These are phyloP conservation scores for Thielaviopsis cerberus DNA, from an alignment of 2,329 filamentous ascomycete species.

Conservation along the genomic window DNA sequence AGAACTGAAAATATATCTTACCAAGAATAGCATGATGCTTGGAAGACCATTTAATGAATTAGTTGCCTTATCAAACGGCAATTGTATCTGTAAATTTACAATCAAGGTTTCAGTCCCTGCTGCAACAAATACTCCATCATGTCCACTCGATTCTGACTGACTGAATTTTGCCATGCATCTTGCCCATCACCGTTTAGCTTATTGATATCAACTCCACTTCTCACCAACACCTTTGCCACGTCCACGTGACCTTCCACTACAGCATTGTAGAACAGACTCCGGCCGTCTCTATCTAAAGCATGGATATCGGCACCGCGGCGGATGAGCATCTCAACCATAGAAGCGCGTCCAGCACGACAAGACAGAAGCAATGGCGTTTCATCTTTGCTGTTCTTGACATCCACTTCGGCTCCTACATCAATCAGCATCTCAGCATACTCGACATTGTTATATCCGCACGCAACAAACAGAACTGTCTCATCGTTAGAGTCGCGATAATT, in stretches of 20 bases:
- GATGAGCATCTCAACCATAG: neutral
- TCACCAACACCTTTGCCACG: neutral
- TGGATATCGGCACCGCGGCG: neutral
- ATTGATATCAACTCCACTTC: neutral
- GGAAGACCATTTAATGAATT: too few species aligned
- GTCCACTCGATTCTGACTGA: neutral
- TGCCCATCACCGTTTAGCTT: neutral
- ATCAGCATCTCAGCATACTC: neutral
- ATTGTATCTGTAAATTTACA: neutral
- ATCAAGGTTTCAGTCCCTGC: neutral
- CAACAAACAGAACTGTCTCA: neutral
- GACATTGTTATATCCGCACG: neutral
- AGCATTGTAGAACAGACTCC: neutral
- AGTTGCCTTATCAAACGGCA: neutral
- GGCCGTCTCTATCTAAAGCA: neutral
- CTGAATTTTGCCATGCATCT: neutral
- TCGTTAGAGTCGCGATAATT: neutral
- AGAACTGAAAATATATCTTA: too few species aligned
- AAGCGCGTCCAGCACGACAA: neutral
- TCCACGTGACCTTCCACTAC: neutral
- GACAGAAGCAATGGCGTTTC: neutral
- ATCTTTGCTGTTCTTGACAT: neutral
- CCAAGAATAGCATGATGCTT: too few species aligned
- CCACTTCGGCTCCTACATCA: neutral
- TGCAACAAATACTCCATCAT: neutral